Conservation (phyloP, 495 filamentous ascomycete species). For the Friedmanniomyces simplex region DNA sequence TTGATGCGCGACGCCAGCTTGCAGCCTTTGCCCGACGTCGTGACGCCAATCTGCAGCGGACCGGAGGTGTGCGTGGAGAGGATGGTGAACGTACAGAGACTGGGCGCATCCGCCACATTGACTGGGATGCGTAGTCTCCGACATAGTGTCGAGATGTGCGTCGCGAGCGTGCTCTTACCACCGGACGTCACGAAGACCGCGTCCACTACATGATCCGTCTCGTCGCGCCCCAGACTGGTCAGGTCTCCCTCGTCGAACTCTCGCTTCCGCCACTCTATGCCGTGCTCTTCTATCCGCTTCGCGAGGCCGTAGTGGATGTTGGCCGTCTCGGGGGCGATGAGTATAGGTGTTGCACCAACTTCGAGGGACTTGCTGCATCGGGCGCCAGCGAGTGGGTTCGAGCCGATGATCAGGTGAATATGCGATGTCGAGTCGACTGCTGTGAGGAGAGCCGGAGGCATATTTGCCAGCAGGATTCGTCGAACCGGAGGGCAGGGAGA, state of each 20-base stretch:
- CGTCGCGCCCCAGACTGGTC: slow-evolving; percentile 62
- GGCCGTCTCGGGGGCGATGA: slow-evolving; percentile 62
- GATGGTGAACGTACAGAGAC: slow-evolving; percentile 82
- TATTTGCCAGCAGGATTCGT: neutral
- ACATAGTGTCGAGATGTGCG: slow-evolving; percentile 66
- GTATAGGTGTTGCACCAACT: slow-evolving; percentile 73
- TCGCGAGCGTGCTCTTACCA: slow-evolving; percentile 39
- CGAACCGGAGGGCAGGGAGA: too few species aligned
- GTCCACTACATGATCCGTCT: slow-evolving; percentile 73
- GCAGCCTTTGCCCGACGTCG: slow-evolving; percentile 90
- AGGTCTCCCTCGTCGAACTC: slow-evolving; percentile 66
- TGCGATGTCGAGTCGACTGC: slow-evolving; percentile 65
- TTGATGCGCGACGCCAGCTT: slow-evolving; percentile 87
- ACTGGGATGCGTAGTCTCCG: slow-evolving; percentile 73
- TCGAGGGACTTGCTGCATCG: slow-evolving; percentile 70
- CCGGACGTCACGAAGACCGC: slow-evolving; percentile 78
- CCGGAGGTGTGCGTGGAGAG: slow-evolving; percentile 83
- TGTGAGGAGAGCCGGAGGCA: slow-evolving; percentile 56
- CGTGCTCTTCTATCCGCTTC: slow-evolving; percentile 60
- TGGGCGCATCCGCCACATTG: slow-evolving; percentile 81
- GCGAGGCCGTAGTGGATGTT: slow-evolving; percentile 62
- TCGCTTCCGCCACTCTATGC: slow-evolving; percentile 60
- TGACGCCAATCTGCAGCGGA: slow-evolving; percentile 88
- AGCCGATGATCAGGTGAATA: slow-evolving; percentile 76
- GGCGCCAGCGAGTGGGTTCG: slow-evolving; percentile 74